A percentile compares a stretch with the other conserved stretches of the same genome.
phyloP scores from a whole-genome alignment of 305 asterid genomes.

The Fraxinus greggii region DNA sequence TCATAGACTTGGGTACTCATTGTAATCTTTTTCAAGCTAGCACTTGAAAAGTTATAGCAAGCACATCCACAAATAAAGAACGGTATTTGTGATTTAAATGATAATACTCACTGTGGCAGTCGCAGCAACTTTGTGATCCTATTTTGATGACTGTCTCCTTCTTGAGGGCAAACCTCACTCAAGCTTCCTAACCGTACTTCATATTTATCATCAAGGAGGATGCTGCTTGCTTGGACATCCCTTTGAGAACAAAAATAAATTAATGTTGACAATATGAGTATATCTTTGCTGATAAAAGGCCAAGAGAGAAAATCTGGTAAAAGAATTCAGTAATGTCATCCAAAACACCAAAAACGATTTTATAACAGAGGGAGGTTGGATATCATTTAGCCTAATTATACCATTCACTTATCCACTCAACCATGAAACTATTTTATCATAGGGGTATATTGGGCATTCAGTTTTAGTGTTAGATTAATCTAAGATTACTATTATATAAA shows the following conservation, averaged over 20 bases:
- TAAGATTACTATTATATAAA: not conserved
- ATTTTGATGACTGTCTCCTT: constrained; percentile 61
- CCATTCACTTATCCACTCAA: not conserved
- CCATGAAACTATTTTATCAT: not conserved
- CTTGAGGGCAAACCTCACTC: constrained; percentile 80
- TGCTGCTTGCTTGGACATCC: constrained; percentile 92
- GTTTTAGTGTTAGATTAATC: not conserved
- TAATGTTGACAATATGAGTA: constrained; percentile 21
- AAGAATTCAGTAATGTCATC: not conserved
- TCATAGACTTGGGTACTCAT: not conserved
- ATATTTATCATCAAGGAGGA: constrained; percentile 83
- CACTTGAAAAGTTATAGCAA: not conserved
- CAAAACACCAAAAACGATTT: not conserved
- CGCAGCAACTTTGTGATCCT: constrained; percentile 72
- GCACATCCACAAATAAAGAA: not conserved
- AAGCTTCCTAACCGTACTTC: constrained; percentile 92
- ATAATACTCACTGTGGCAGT: constrained; percentile 67
- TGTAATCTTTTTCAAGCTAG: not conserved
- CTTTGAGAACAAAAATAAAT: constrained; percentile 39
- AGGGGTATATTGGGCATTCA: not conserved
- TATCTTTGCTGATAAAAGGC: not conserved
- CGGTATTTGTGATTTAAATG: constrained; percentile 1
- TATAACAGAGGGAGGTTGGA: not conserved
- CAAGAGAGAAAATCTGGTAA: not conserved
- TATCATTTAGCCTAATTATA: not conserved